phyloP scores from a whole-genome alignment of 139 green algal species.

The Auxenochlorella protothecoides region DNA sequence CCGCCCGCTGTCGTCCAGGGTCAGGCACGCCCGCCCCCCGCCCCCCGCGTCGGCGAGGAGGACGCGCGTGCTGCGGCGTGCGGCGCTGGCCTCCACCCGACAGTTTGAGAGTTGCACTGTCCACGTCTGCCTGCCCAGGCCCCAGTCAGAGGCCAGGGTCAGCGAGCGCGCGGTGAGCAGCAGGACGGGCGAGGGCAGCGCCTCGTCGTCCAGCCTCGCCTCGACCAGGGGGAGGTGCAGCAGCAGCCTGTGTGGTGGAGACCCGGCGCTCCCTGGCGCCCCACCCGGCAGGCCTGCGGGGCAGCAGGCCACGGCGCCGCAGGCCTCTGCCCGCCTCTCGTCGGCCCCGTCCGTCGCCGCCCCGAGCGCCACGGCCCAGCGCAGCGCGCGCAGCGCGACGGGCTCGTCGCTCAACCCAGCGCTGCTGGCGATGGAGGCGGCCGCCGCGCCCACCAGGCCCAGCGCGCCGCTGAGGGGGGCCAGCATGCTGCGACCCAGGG shows the following conservation, averaged over 20 bases:
- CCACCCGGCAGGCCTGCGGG: background rate
- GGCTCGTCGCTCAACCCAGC: constrained; percentile 11
- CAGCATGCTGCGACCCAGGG: constrained; percentile 27
- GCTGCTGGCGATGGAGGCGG: constrained; percentile 16
- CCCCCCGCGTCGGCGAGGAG: no score
- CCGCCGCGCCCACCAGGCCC: constrained; percentile 26
- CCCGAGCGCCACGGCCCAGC: background rate
- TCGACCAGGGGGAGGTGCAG: background rate
- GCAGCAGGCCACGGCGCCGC: no score
- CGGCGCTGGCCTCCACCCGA: no score
- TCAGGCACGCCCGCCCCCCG: no score
- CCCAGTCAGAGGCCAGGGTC: no score
- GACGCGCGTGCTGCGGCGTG: no score
- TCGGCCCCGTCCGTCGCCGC: background rate
- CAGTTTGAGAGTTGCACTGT: no score
- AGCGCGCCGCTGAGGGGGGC: constrained; percentile 33
- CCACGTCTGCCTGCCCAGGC: no score
- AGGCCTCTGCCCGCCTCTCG: background rate
- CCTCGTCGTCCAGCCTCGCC: background rate
- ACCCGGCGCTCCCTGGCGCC: background rate
- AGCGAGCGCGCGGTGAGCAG: no score
- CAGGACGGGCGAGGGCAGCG: no score
- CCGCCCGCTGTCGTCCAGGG: no score
- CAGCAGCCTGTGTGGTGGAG: constrained; percentile 8
- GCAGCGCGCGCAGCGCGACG: no score